phyloP scores from a whole-genome alignment of 148 eudicot genomes.

The Arctostaphylos glauca region DNA sequence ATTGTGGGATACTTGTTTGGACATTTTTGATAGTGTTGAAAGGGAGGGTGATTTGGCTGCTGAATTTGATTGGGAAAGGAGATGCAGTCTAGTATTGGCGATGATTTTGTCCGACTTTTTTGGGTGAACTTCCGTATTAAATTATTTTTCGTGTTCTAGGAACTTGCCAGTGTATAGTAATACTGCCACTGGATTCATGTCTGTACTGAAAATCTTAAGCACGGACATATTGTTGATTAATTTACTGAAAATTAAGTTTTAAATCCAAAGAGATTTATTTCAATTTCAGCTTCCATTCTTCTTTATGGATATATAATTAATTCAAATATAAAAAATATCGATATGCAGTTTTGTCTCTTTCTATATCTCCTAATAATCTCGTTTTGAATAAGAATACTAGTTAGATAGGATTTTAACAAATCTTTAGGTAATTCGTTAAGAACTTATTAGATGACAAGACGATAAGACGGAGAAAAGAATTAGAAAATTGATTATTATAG shows the following conservation, averaged over 20 bases:
- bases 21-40: neutral
- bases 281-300: neutral
- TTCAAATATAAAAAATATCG: neutral
- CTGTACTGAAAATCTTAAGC: no score
- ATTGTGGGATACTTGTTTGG: no score
- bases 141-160: neutral
- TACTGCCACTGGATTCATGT: no score
- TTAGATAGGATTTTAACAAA: no score
- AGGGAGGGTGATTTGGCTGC: neutral
- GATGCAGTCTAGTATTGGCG: neutral
- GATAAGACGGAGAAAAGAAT: no score
- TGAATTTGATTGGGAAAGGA: neutral
- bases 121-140: neutral
- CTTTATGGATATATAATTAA: neutral
- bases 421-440: no score
- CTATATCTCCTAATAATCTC: neutral
- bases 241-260: no score
- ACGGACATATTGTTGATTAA: no score
- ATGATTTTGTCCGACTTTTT: neutral
- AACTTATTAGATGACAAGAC: no score
- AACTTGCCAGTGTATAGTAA: no score
- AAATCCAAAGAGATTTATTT: no score
- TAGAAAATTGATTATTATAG: neutral
- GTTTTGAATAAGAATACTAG: no score
- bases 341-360: neutral